Conservation (phyloP, 257 asterid genomes). For the Solanum sejunctum region DNA sequence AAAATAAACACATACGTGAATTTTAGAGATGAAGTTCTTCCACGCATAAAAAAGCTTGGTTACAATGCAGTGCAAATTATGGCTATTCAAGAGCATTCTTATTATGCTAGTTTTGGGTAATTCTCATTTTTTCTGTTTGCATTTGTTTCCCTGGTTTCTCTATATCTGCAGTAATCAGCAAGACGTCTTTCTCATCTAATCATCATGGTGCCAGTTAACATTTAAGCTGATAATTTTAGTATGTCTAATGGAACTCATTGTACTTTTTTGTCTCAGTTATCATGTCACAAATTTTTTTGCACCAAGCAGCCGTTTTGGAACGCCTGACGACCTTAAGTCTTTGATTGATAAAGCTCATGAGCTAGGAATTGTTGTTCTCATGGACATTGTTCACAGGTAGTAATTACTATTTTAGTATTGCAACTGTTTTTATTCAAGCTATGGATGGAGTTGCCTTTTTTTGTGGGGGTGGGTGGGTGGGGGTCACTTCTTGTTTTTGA, state of each 20-base stretch:
- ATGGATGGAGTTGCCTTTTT: not conserved
- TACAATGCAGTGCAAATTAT: slow-evolving; percentile 97
- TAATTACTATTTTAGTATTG: not conserved
- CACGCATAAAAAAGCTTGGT: slow-evolving; percentile 94
- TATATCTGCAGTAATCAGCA: not conserved
- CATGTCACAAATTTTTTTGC: slow-evolving; percentile 99
- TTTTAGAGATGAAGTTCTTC: slow-evolving; percentile 93
- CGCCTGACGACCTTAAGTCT: slow-evolving; percentile 94
- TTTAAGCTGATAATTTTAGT: not conserved
- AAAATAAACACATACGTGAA: slow-evolving; percentile 72
- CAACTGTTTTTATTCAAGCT: not conserved
- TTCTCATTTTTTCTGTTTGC: not conserved
- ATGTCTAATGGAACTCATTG: slow-evolving; percentile 13
- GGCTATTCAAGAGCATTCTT: slow-evolving; percentile 99
- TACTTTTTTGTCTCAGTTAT: slow-evolving; percentile 44
- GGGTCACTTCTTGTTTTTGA: not conserved
- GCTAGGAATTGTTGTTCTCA: slow-evolving; percentile 84
- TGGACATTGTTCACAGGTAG: slow-evolving; percentile 99
- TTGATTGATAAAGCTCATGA: slow-evolving; percentile 96
- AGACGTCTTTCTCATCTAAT: not conserved
- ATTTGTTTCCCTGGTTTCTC: not conserved
- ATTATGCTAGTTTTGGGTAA: slow-evolving; percentile 99
- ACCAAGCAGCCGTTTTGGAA: slow-evolving; percentile 98
- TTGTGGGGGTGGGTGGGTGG: not conserved
- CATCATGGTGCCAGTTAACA: not conserved